phyloP scores from a whole-genome alignment of 148 eudicot genomes.

The Spergularia bocconei region DNA sequence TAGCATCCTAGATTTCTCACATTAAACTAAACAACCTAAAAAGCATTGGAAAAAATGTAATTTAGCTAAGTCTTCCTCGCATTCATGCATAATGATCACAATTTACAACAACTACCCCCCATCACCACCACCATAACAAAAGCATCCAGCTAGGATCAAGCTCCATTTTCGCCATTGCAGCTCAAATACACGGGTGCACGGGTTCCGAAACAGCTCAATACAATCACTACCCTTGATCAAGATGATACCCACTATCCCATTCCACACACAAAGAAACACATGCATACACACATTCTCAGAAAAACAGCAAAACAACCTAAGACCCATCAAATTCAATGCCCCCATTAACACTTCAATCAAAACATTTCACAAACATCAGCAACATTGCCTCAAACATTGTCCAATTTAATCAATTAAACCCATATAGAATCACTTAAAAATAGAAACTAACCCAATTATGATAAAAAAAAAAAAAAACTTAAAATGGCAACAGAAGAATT shows the following conservation, averaged over 20 bases:
- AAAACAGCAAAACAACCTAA: not conserved
- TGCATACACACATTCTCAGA: conserved; percentile 23
- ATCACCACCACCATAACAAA: not conserved
- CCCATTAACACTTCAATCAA: not conserved
- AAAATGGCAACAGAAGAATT: not conserved
- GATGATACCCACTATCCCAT: not conserved
- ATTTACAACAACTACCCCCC: not conserved
- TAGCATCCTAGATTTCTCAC: not conserved
- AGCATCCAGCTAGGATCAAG: not conserved
- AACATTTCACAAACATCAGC: not conserved
- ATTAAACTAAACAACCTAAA: no score
- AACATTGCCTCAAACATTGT: conserved; percentile 17
- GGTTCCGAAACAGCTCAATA: not conserved
- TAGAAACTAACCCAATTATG: not conserved
- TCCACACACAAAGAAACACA: conserved; percentile 11
- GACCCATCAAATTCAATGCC: not conserved
- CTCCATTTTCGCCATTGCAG: conserved; percentile 6
- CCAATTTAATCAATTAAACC: not conserved
- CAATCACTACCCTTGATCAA: not conserved
- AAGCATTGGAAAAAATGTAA: not conserved
- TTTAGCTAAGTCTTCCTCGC: not conserved
- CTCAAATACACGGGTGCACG: conserved; percentile 5
- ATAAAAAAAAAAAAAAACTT: no score
- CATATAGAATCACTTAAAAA: not conserved
- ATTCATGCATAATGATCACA: conserved; percentile 14